Evolutionary conservation across 2,329 filamentous ascomycete genomes (phyloP).

Genomic region (Neocatenulostroma microsporum): DNA sequence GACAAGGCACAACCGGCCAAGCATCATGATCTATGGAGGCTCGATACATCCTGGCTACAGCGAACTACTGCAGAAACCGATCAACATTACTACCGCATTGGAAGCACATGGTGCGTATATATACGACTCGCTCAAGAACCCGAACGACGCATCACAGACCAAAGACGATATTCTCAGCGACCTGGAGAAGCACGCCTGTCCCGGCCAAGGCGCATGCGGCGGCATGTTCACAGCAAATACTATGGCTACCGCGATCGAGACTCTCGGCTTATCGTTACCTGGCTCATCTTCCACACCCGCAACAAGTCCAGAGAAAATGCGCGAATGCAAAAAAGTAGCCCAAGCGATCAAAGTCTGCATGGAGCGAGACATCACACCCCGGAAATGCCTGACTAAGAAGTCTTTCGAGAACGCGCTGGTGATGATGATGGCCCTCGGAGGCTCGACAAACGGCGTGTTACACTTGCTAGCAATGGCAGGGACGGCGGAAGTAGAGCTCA

Average conservation of each 20-base stretch:
- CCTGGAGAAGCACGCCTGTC: slow-evolving; percentile 71
- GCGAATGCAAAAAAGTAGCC: slow-evolving; percentile 75
- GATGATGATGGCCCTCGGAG: slow-evolving; percentile 85
- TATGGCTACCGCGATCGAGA: slow-evolving; percentile 85
- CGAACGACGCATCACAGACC: slow-evolving; percentile 45
- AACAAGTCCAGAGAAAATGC: slow-evolving; percentile 70
- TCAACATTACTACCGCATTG: slow-evolving; percentile 86
- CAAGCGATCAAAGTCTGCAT: slow-evolving; percentile 71
- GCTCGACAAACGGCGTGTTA: slow-evolving; percentile 80
- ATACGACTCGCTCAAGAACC: slow-evolving; percentile 53
- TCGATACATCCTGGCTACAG: slow-evolving; percentile 85
- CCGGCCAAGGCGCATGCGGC: slow-evolving; percentile 70
- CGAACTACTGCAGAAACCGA: slow-evolving; percentile 61
- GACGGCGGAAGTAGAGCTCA: slow-evolving; percentile 68
- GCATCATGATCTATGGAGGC: slow-evolving; percentile 92
- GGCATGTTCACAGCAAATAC: slow-evolving; percentile 96
- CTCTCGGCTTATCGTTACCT: slow-evolving; percentile 74
- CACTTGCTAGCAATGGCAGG: slow-evolving; percentile 88
- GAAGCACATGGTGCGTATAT: slow-evolving; percentile 74
- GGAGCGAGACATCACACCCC: slow-evolving; percentile 72
- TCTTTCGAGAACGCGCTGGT: slow-evolving; percentile 85
- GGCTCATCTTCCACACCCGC: slow-evolving; percentile 81
- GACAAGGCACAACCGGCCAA: slow-evolving; percentile 82
- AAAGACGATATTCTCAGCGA: slow-evolving; percentile 76
- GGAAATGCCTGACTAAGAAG: slow-evolving; percentile 68